phyloP scores from a whole-genome alignment of 257 asterid species.

The Rehmannia glutinosa region DNA sequence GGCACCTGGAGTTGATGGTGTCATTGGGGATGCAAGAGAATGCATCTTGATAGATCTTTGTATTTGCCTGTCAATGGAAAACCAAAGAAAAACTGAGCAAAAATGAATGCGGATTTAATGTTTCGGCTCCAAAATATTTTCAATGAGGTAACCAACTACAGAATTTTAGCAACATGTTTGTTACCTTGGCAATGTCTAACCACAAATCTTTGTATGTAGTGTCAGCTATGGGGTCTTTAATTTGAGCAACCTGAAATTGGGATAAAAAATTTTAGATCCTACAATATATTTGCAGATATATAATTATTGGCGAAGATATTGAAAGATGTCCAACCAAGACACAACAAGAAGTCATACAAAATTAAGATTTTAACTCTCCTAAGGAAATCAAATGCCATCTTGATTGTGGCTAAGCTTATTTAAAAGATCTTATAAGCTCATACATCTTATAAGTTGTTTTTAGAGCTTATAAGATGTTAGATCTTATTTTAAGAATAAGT shows the following conservation, averaged over 20 bases:
- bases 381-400: too few relatives aligned
- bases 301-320: too few relatives aligned
- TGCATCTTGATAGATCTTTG: conserved; percentile 71
- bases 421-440: too few relatives aligned
- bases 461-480: too few relatives aligned
- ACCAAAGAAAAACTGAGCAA: not conserved
- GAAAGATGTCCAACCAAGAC: too few relatives aligned
- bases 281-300: too few relatives aligned
- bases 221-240: conserved; percentile 74
- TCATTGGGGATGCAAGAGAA: conserved; percentile 90
- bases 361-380: too few relatives aligned
- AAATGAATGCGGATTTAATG: not conserved
- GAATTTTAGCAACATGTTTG: not conserved
- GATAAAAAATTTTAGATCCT: not conserved
- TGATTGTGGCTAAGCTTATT: too few relatives aligned
- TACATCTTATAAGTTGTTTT: too few relatives aligned
- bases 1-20: conserved; percentile 80
- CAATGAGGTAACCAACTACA: too few relatives aligned
- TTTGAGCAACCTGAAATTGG: conserved; percentile 48
- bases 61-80: conserved; percentile 52
- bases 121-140: not conserved
- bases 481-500: too few relatives aligned
- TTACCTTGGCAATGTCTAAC: conserved; percentile 75
- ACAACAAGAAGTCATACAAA: too few relatives aligned
- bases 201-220: conserved; percentile 63